phyloP scores from a whole-genome alignment of 2,329 filamentous ascomycete genomes.

The Aspergillus novoparasiticus region DNA sequence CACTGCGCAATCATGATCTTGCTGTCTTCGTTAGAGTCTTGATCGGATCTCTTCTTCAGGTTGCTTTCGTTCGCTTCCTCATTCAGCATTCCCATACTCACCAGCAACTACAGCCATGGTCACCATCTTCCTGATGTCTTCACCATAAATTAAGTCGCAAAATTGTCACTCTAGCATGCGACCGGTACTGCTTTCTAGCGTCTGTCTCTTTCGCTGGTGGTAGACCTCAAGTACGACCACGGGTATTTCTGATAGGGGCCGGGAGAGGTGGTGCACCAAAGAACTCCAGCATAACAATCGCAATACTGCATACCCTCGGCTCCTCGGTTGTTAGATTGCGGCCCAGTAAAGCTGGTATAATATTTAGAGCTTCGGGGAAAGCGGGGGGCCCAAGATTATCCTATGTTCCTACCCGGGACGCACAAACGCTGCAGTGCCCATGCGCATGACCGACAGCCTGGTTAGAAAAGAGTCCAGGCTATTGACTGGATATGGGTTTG shows the following conservation, averaged over 20 bases:
- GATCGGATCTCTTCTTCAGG: too few relatives aligned
- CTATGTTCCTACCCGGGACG: too few relatives aligned
- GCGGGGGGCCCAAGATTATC: too few relatives aligned
- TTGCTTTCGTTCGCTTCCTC: neutral
- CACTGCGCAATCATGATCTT: neutral
- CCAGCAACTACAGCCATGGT: too few relatives aligned
- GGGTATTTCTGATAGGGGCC: neutral
- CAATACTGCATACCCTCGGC: neutral
- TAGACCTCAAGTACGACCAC: neutral
- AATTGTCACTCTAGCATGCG: neutral
- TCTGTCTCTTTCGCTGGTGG: neutral
- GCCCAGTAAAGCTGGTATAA: neutral
- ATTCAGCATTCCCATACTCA: neutral
- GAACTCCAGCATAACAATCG: neutral
- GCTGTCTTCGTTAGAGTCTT: neutral
- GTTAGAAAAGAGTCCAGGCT: neutral
- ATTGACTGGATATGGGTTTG: rapidly evolving
- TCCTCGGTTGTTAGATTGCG: neutral
- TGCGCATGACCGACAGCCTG: neutral
- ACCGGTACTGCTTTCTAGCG: too few relatives aligned
- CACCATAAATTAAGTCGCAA: rapidly evolving
- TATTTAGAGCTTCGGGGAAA: neutral
- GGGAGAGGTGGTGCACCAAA: neutral
- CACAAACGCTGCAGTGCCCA: neutral
- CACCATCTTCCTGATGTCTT: neutral